Percentiles rank a stretch among this genome's conserved stretches.
Conservation (phyloP, 192 early-diverging fungal genomes). For the Podila minutissima region DNA sequence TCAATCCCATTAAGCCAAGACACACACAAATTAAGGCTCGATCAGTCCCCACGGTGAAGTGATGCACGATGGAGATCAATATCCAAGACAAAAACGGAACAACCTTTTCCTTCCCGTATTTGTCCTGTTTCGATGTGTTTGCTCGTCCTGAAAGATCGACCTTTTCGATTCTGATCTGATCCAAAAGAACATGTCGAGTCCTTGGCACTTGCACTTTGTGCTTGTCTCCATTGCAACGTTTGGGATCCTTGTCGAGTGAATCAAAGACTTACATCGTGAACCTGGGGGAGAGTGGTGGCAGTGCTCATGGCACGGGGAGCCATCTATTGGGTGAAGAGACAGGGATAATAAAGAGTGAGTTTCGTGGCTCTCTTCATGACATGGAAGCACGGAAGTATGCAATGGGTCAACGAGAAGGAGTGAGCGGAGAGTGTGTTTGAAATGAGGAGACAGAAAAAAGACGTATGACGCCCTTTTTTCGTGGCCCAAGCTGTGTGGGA, state of each 20-base stretch:
- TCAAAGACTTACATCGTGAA: constrained; percentile 46
- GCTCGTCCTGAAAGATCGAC: too few species aligned
- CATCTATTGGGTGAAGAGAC: constrained; percentile 19
- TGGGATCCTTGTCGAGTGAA: not conserved
- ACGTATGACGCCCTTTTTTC: too few species aligned
- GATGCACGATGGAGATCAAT: too few species aligned
- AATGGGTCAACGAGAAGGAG: not conserved
- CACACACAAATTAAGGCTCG: too few species aligned
- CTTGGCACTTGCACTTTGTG: not conserved
- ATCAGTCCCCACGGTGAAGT: too few species aligned
- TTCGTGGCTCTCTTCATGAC: too few species aligned
- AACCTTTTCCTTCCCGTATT: too few species aligned
- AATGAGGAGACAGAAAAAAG: not conserved
- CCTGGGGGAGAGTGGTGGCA: constrained; percentile 34
- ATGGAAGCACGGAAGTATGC: not conserved
- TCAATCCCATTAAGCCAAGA: too few species aligned
- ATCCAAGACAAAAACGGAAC: too few species aligned
- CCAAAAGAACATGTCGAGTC: not conserved
- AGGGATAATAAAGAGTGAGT: too few species aligned
- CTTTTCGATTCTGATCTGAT: too few species aligned
- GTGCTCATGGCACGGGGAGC: constrained; percentile 55
- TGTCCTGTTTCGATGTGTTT: too few species aligned
- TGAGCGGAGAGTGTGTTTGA: not conserved
- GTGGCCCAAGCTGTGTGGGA: not conserved
- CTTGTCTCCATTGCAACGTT: not conserved